phyloP scores from a whole-genome alignment of 1,284 basidiomycete genomes.

The Cystobasidium slooffiae region DNA sequence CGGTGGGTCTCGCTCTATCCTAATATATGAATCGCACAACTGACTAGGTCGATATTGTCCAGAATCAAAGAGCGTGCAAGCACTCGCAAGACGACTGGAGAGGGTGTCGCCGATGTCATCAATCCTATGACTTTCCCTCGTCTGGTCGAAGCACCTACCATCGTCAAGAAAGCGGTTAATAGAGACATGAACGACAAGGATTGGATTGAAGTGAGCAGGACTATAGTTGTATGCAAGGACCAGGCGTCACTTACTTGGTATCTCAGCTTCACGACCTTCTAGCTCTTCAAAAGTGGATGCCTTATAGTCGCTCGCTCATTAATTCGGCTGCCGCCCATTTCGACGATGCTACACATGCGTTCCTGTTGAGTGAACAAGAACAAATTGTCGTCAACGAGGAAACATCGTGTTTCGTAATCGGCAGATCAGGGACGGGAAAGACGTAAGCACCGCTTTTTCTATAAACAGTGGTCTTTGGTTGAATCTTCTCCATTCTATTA shows the following conservation, averaged over 20 bases:
- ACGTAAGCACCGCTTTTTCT: slow-evolving; percentile 69
- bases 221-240: not conserved
- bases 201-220: not conserved
- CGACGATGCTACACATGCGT: slow-evolving; percentile 62
- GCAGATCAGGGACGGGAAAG: slow-evolving; percentile 76
- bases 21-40: not conserved
- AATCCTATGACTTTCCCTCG: slow-evolving; percentile 18
- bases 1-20: slow-evolving; percentile 45
- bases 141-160: slow-evolving; percentile 45
- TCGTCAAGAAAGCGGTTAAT: slow-evolving; percentile 22
- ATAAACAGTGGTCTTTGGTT: too few relatives aligned
- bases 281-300: slow-evolving; percentile 68
- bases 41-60: not conserved
- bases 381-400: slow-evolving; percentile 67
- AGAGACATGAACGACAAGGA: not conserved
- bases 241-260: not conserved
- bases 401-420: slow-evolving; percentile 69
- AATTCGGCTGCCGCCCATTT: slow-evolving; percentile 61
- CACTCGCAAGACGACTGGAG: slow-evolving; percentile 44
- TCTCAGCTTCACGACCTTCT: slow-evolving; percentile 60
- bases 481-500: too few relatives aligned
- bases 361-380: slow-evolving; percentile 66
- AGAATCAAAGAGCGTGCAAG: slow-evolving; percentile 1
- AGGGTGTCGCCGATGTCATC: slow-evolving; percentile 38
- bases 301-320: slow-evolving; percentile 62